phyloP scores from a whole-genome alignment of 176 grass and related monocot species.

The Coix lacrymajobi region DNA sequence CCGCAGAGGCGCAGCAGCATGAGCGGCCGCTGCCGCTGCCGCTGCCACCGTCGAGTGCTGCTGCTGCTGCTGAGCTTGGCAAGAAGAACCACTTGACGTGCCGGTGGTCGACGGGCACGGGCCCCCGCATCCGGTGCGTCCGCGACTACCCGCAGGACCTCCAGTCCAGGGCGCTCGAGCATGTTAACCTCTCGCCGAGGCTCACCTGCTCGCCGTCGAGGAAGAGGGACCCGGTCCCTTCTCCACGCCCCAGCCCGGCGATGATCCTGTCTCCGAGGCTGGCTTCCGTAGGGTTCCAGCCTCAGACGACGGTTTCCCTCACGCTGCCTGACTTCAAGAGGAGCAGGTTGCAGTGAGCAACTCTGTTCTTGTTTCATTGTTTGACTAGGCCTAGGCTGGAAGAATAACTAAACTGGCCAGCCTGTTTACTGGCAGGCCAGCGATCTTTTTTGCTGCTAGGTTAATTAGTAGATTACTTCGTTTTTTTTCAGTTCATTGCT shows the following conservation, averaged over 20 bases:
- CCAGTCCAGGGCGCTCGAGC: conserved; percentile 83
- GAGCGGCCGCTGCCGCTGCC: neutral
- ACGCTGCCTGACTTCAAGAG: conserved; percentile 60
- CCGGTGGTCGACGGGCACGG: conserved; percentile 72
- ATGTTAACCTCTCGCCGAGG: conserved; percentile 91
- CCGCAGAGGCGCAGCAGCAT: neutral
- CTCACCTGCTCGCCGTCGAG: conserved; percentile 27
- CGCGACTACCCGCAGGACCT: conserved; percentile 88
- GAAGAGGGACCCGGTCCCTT: conserved; percentile 77
- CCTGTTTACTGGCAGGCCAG: conserved; percentile 1
- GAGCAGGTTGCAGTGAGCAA: conserved; percentile 41
- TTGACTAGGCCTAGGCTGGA: neutral
- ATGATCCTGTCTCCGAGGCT: conserved; percentile 80
- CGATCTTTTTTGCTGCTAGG: conserved; percentile 19
- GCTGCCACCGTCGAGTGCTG: neutral
- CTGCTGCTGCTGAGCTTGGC: neutral
- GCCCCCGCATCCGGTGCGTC: conserved; percentile 80
- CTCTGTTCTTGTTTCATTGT: neutral
- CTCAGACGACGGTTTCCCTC: conserved; percentile 41
- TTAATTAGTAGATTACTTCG: neutral
- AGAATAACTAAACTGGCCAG: conserved; percentile 3
- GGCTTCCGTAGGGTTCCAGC: conserved; percentile 46
- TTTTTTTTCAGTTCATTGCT: neutral
- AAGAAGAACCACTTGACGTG: conserved; percentile 40
- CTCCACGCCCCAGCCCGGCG: conserved; percentile 64